A percentile compares a stretch with the other conserved stretches of the same genome.
phyloP scores from a whole-genome alignment of 2,329 filamentous ascomycete species.

The Plectosphaerella plurivora region DNA sequence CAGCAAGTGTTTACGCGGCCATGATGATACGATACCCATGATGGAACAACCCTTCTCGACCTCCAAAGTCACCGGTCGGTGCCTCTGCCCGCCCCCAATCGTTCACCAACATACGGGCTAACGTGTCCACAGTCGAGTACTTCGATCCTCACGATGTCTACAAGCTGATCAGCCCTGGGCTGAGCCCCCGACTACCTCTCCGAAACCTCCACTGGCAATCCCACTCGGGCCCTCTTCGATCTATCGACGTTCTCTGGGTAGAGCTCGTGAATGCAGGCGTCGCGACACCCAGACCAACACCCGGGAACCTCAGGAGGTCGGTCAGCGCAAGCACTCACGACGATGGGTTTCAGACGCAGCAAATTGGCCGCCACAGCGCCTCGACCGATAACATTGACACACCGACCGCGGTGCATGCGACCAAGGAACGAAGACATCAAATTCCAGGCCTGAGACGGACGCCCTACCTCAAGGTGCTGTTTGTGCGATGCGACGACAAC shows the following conservation, averaged over 20 bases:
- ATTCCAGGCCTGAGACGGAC: conserved; percentile 91
- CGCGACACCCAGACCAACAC: conserved; percentile 6
- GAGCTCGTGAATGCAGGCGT: conserved; percentile 63
- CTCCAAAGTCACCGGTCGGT: conserved; percentile 71
- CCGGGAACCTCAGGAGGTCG: conserved; percentile 20
- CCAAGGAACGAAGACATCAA: conserved; percentile 74
- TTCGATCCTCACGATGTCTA: conserved; percentile 90
- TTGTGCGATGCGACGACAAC: conserved; percentile 92
- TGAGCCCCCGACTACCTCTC: conserved; percentile 76
- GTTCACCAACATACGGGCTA: conserved; percentile 5
- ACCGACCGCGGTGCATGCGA: conserved; percentile 15
- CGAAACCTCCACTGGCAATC: conserved; percentile 97
- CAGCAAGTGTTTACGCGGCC: neutral
- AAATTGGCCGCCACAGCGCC: conserved; percentile 28
- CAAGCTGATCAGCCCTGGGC: conserved; percentile 70
- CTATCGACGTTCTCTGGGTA: conserved; percentile 88
- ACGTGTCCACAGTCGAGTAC: conserved; percentile 70
- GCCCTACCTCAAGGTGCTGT: conserved; percentile 85
- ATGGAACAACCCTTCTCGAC: conserved; percentile 67
- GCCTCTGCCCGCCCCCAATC: neutral
- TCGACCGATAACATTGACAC: conserved; percentile 34
- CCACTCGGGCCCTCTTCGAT: conserved; percentile 81
- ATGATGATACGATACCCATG: conserved; percentile 24
- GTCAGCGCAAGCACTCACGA: conserved; percentile 32
- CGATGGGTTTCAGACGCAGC: conserved; percentile 59